Base-by-base conservation (phyloP, 345 rosid species). In the Theobroma cacao region DNA sequence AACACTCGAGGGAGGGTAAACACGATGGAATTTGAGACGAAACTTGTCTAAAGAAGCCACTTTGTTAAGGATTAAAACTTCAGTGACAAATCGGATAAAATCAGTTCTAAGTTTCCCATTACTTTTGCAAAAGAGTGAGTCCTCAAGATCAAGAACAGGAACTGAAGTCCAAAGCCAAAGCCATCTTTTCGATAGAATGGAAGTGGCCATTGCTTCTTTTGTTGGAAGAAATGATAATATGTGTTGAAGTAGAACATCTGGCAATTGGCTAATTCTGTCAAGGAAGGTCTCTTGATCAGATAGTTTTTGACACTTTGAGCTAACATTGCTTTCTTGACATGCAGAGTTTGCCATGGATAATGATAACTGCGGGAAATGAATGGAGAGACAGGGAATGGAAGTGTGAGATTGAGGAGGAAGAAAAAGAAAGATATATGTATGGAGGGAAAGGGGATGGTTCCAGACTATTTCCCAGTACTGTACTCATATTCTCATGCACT, bases 191-290 rank as follows among this genome's bases (percentile, higher is more conserved):
- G 74, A 69, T 52, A 72, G 24, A 72, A 72, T 4, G 5, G 75
- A 72, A 33, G 75, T 72, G 17, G 61, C 30, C 61, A 72, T 12
- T 52, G 75, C 75, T 20, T 52, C 45, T 31, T 72, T 52, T 2
- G 75, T 72, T 5, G 75, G 24, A 20, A 72, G 45, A 72, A 72
- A 52, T 52, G 75, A 72, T 20, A 72, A 17, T 31, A 72, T 72
- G 28, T 50, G 61, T 11, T 72, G 75, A 72, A 72, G 20, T 6
- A 72, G 45, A n/a, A 72, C 75, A 50, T 72, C 59, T 0, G 61
- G 75, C 8, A 72, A 72, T 33, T 20, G 20, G n/a, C 75, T 71
- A 61, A 71, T 71, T 71, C 75, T 15, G 9, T 69, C 74, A 4
- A 45, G 3, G 18, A 31, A 10, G 4, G 47, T n/a, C 22, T 36